Evolutionary conservation across 2,329 filamentous ascomycete genomes (phyloP).

Genomic region (Sporothrix phasma): DNA sequence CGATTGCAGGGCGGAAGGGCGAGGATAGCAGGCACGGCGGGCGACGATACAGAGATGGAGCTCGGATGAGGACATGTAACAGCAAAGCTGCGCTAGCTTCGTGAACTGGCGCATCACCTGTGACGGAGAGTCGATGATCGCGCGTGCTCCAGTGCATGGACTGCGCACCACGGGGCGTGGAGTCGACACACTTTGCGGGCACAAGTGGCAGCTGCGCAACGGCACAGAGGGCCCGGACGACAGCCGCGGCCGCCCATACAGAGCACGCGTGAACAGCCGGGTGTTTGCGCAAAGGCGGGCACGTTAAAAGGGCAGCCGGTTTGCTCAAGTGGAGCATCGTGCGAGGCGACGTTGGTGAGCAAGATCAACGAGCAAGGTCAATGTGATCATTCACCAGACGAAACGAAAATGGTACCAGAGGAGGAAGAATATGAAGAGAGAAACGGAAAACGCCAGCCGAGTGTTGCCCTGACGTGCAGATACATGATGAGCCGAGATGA

Average conservation of each 20-base stretch:
- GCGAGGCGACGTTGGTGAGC: no score
- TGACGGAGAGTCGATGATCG: neutral
- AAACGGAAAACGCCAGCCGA: slow-evolving; percentile 4
- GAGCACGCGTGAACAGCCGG: neutral
- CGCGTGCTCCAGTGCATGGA: neutral
- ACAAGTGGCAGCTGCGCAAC: neutral
- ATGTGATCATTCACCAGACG: neutral
- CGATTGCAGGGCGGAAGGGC: neutral
- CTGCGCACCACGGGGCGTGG: neutral
- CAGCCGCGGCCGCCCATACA: neutral
- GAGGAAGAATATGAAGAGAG: no score
- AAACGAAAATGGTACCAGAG: no score
- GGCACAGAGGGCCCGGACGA: neutral
- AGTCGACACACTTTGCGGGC: neutral
- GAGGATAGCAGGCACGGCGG: neutral
- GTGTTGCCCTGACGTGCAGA: neutral
- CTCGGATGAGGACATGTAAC: neutral
- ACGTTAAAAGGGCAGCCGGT: no score
- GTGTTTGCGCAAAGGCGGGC: neutral
- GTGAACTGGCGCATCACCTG: neutral
- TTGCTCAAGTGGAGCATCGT: no score
- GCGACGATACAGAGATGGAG: neutral
- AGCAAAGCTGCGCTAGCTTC: neutral
- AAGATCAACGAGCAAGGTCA: neutral
- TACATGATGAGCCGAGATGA: neutral